Evolutionary conservation across 768 basidiomycete species (phyloP).

Genomic region (Scleroderma citrinum): DNA sequence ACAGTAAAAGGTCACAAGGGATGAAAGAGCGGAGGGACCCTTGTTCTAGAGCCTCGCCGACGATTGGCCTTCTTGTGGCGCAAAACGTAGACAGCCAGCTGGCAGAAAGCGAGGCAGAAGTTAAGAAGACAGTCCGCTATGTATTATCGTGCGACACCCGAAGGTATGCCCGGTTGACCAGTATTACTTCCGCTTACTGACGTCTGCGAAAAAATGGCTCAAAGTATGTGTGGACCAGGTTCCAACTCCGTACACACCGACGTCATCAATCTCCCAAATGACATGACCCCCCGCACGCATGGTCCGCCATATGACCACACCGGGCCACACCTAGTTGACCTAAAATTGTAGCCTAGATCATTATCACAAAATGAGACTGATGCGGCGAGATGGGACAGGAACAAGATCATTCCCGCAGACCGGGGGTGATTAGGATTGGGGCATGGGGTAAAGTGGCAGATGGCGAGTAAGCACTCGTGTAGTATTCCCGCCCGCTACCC

Average conservation of each 20-base stretch:
- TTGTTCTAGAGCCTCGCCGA: background rate
- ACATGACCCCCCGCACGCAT: background rate
- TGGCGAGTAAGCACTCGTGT: too few species aligned
- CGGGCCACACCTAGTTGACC: background rate
- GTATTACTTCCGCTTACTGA: background rate
- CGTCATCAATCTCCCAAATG: background rate
- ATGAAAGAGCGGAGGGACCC: too few species aligned
- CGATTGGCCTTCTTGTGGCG: background rate
- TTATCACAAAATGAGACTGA: background rate
- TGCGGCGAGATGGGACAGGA: background rate
- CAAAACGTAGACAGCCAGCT: background rate
- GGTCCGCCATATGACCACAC: background rate
- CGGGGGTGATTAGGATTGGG: slow-evolving; percentile 7
- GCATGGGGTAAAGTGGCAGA: slow-evolving; percentile 22
- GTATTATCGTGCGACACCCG: background rate
- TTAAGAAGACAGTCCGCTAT: background rate
- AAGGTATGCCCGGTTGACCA: background rate
- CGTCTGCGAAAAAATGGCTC: background rate
- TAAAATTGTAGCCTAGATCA: background rate
- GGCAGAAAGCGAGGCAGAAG: background rate
- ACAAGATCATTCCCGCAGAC: background rate
- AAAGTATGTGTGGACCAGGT: background rate
- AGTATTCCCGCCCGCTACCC: background rate
- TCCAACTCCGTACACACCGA: background rate
- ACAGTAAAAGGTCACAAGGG: background rate